Base-by-base conservation (phyloP, 2,329 filamentous ascomycete species). In the Ophiostoma montium region DNA sequence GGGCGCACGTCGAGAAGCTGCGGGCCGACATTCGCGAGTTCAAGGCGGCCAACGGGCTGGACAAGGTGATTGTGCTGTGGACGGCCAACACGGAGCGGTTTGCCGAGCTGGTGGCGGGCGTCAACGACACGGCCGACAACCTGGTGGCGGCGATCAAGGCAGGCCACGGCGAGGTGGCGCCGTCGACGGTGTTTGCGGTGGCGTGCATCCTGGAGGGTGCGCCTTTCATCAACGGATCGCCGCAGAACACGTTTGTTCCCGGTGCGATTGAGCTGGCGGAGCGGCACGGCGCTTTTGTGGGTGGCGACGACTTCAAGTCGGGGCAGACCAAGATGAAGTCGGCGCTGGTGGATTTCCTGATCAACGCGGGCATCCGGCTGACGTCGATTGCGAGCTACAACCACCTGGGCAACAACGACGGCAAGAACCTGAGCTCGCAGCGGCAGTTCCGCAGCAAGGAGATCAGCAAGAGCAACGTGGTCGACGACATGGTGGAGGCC, bases 291-390 rank as follows among this genome's bases (percentile, higher is more conserved):
- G 80, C 89, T 54, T 98, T 94, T 72, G 88, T 98, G 60, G 92
- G 92, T 52, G 92, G 92, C 56, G 92, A 98, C 61, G 92, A 98
- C 71, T 98, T 98, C 82, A 98, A 98, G 74, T 96, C 92, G 54
- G 92, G 92, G 55, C 92, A 98, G 75, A 98, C 92, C 65, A 98
- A 98, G 81, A 98, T 98, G 92, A 98, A 98, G 74, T 96, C 92
- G 53, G 92, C 92, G 18, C 80, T 98, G 30, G 92, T 96, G 42
- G 92, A 98, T 70, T 98, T 98, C 72, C 70, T 98, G 65, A 95
- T 98, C 80, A 95, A 82, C 65, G 92, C 92, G 44, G 92, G 92
- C 64, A 96, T 98, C 77, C 95, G 95, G 74, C 80, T 98, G 62
- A 96, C 90, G 52, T 95, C 89, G 36, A 96, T 98, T 70, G 87